Conservation (phyloP, 1,139 yeast genomes). For the Fermentozyma sake region DNA sequence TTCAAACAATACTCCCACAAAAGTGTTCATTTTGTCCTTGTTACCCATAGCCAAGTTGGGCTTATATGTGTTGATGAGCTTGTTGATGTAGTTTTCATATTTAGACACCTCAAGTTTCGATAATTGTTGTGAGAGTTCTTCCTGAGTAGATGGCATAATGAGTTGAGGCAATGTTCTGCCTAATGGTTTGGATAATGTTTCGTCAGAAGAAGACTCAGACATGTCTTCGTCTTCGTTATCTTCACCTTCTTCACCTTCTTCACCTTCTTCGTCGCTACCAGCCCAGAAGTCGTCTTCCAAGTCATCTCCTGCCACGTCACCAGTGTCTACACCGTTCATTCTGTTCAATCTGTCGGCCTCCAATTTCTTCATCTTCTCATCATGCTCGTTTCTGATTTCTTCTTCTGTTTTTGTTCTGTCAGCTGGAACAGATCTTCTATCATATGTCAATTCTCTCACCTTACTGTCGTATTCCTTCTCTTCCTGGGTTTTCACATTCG, state of each 20-base stretch:
- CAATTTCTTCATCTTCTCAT: slow-evolving; percentile 60
- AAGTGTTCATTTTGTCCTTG: slow-evolving; percentile 64
- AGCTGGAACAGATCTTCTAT: slow-evolving; percentile 91
- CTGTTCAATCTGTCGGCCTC: slow-evolving; percentile 76
- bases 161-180: slow-evolving; percentile 8
- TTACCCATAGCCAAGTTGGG: slow-evolving; percentile 81
- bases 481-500: slow-evolving; percentile 32
- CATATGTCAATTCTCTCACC: slow-evolving; percentile 77
- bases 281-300: slow-evolving; percentile 58
- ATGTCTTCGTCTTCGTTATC: slow-evolving; percentile 2
- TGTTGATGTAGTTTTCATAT: slow-evolving; percentile 47
- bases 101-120: slow-evolving; percentile 35
- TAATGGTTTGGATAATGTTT: slow-evolving; percentile 3
- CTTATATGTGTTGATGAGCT: slow-evolving; percentile 58
- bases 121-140: slow-evolving; percentile 41
- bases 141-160: slow-evolving; percentile 57
- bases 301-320: slow-evolving; percentile 65
- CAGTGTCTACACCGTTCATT: slow-evolving; percentile 70
- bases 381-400: slow-evolving; percentile 67
- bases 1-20: slow-evolving; percentile 62
- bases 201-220: slow-evolving; percentile 2
- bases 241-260: slow-evolving; percentile 13
- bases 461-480: slow-evolving; percentile 68
- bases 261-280: slow-evolving; percentile 37
- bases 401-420: slow-evolving; percentile 92